Base-by-base conservation (phyloP, 192 early-diverging fungal species). In the Coemansia erecta region DNA sequence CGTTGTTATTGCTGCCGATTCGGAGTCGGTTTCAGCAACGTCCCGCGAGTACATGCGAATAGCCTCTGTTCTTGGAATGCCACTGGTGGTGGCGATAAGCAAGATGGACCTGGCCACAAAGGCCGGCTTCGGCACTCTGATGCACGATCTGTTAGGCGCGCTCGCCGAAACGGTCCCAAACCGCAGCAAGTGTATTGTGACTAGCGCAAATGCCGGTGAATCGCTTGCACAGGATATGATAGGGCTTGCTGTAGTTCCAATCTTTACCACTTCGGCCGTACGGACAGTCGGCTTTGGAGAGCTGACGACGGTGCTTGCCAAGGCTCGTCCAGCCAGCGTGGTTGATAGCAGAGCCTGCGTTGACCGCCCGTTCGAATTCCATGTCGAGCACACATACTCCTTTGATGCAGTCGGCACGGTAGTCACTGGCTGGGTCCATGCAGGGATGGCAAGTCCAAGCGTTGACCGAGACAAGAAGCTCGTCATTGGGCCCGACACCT, bases 261-360 rank as follows among this genome's bases (percentile, higher is more conserved):
- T 96, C 22, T 87, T 96, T 49, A 77, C 94, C 19, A 84, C 89
- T 0, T 94, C 92, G 12, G 93, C 87, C 60, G 92, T 96, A 24
- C 86, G 61, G 82, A 90, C 63, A 63, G 89, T 69, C 55, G 85
- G 60, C 58, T 90, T 96, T 43, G 70, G 71, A 7, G 82, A 83
- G 53, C 84, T 94, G 35, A 81, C 92, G 26, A 85, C 86, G 42
- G 60, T 89, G 33, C 61, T 96, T 33, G 84, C 88, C 44, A 88
- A 91, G 47, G 84, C 87, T 0, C 62, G 68, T 24, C 61, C 39
- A 12, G 64, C 58, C 40, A 73, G 70, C 26, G 57, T 51, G 8
- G 45, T 44, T 22, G 63, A 71, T 23, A 21, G 28, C 14, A 53
- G 47, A 53, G 79, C 72, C 39, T 53, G 19, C 23, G 40, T 23